Evolutionary conservation across 2,329 filamentous ascomycete genomes (phyloP), one percentile per base, ranked within the genome.

Genomic region (Pseudophaeomoniella oleicola): DNA sequence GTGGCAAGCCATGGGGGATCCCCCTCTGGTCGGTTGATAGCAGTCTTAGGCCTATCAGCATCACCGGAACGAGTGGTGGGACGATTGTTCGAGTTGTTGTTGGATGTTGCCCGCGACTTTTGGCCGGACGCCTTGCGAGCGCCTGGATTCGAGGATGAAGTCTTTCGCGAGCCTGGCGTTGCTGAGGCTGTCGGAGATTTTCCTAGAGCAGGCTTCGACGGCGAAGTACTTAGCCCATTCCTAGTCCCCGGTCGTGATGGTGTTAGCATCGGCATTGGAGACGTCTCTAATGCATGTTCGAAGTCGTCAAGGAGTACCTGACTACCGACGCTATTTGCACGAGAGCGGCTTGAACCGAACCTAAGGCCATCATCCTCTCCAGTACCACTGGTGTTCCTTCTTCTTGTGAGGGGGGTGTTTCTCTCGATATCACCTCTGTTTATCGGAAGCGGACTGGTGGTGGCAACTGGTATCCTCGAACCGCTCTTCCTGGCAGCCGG

Each of bases 1-100:
- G 81, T 83, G 32, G 90, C 74, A 59, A 96, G 73, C 90, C 90
- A 98, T 36, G 90, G 90, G 6, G 90, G 86, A 37, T 96, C 88
- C 14, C 90, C 90, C 63, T 96, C 90, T 1, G 87, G 87, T 30
- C 78, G 73, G 52, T 84, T 73, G 57, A 68, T 53, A 49, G 67
- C 56, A 51, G 69, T 75, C 40, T 54, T 56, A 35, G 64, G 70
- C 18, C 64, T 57, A 32, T 48, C 68, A 44, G 56, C 56, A 16
- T 73, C 62, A 11, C 72, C 72, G 31, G 71, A 71, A 44, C 78
- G 71, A 12, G 76, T 79, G 45, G 72, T 76, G 3, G 76, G 73
- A 38, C 75, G 69, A 43, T 60, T 53, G 45, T 48, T 50, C n/a
- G 62, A 60, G 3, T 60, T 56, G 12, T 40, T 9, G 58, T 48